Evolutionary conservation across 805 yeast species (phyloP).

Genomic region (Metschnikowia shivogae): DNA sequence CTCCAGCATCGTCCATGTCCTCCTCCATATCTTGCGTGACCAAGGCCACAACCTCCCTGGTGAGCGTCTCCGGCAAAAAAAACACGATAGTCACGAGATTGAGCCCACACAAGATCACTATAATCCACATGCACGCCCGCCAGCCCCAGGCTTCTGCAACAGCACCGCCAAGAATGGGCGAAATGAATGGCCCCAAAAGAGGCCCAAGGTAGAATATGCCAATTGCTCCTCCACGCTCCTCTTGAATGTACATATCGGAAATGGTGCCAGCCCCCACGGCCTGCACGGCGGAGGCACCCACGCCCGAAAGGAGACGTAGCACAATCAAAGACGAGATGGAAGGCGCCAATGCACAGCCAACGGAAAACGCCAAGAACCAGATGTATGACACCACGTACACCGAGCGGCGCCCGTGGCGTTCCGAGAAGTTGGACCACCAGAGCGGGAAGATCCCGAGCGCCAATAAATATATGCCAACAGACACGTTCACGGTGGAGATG

Average conservation of each 20-base stretch:
- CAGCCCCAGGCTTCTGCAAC: slow-evolving; percentile 72
- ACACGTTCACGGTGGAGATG: slow-evolving; percentile 60
- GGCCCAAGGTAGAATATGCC: slow-evolving; percentile 81
- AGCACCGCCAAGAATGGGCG: slow-evolving; percentile 78
- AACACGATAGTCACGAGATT: slow-evolving; percentile 48
- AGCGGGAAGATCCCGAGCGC: slow-evolving; percentile 76
- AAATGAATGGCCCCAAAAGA: slow-evolving; percentile 70
- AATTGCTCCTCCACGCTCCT: slow-evolving; percentile 72
- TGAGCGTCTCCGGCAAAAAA: slow-evolving; percentile 74
- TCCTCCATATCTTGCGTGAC: slow-evolving; percentile 8
- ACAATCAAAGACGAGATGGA: slow-evolving; percentile 59
- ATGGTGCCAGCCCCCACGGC: slow-evolving; percentile 89
- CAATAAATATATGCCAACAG: slow-evolving; percentile 74
- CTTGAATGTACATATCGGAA: slow-evolving; percentile 63
- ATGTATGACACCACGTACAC: slow-evolving; percentile 67
- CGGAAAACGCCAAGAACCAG: slow-evolving; percentile 58
- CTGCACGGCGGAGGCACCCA: slow-evolving; percentile 74
- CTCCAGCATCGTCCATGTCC: slow-evolving; percentile 1
- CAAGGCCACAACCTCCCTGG: slow-evolving; percentile 51
- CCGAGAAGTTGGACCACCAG: slow-evolving; percentile 87
- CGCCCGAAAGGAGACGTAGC: slow-evolving; percentile 72
- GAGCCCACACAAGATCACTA: slow-evolving; percentile 62
- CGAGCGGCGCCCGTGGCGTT: slow-evolving; percentile 67
- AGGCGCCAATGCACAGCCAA: slow-evolving; percentile 69
- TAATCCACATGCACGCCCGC: slow-evolving; percentile 86